phyloP scores from a whole-genome alignment of 2,329 filamentous ascomycete genomes.

The Diplodia intermedia region DNA sequence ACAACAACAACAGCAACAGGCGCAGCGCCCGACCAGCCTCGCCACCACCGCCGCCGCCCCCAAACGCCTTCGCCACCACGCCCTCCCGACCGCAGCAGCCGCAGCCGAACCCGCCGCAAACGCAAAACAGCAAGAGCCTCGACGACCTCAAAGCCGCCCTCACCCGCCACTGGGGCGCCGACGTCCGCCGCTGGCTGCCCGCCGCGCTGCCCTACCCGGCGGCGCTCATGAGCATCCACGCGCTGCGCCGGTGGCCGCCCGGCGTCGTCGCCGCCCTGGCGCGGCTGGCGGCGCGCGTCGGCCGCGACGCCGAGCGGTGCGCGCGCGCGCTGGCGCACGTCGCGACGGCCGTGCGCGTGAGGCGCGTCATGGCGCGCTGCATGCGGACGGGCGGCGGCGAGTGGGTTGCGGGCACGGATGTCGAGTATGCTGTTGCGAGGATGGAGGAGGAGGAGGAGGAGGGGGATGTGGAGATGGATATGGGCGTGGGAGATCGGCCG shows the following conservation, averaged over 20 bases:
- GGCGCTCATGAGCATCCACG: background rate
- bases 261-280: background rate
- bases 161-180: background rate
- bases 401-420: background rate
- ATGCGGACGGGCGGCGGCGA: background rate
- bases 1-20: too few species aligned
- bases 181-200: background rate
- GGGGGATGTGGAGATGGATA: too few species aligned
- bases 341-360: background rate
- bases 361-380: background rate
- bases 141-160: background rate
- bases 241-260: background rate
- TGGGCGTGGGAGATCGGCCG: too few species aligned
- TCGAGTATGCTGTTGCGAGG: background rate
- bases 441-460: background rate
- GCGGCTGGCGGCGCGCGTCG: background rate
- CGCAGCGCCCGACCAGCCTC: too few species aligned
- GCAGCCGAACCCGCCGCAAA: background rate
- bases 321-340: background rate
- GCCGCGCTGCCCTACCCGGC: background rate
- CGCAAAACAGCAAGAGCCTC: background rate
- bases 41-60: too few species aligned
- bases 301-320: background rate
- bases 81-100: background rate
- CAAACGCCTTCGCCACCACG: background rate